Evolutionary conservation across 2,329 filamentous ascomycete species (phyloP).

Genomic region (Stemphylium beticola): DNA sequence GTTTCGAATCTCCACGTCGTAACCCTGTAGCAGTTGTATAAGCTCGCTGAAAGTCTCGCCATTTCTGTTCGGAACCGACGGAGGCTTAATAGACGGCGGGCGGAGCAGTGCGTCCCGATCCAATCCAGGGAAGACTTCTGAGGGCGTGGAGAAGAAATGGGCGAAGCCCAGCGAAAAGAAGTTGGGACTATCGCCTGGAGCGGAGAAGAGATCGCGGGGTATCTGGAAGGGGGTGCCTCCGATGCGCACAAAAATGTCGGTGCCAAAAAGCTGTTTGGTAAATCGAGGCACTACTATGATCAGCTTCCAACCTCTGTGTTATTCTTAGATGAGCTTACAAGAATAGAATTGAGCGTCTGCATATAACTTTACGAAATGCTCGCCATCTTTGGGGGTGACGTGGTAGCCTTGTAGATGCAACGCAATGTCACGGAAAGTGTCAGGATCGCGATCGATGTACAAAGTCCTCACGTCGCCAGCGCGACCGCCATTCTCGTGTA

Average conservation of each 20-base stretch:
- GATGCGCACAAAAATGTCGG: slow-evolving; percentile 90
- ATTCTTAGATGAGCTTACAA: slow-evolving; percentile 58
- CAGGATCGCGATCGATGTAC: slow-evolving; percentile 93
- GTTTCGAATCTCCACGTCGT: slow-evolving; percentile 76
- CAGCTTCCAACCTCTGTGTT: slow-evolving; percentile 10
- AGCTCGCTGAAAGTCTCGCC: slow-evolving; percentile 86
- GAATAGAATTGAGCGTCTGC: slow-evolving; percentile 96
- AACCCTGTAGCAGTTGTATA: slow-evolving; percentile 80
- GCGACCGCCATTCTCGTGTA: slow-evolving; percentile 68
- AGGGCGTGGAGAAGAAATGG: slow-evolving; percentile 81
- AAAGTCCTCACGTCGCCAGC: slow-evolving; percentile 73
- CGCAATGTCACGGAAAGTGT: slow-evolving; percentile 87
- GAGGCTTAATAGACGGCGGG: slow-evolving; percentile 84
- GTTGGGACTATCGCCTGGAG: slow-evolving; percentile 89
- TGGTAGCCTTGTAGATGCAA: slow-evolving; percentile 91
- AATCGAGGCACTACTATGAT: slow-evolving; percentile 74
- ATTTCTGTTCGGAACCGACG: slow-evolving; percentile 78
- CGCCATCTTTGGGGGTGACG: slow-evolving; percentile 78
- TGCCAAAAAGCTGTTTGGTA: slow-evolving; percentile 88
- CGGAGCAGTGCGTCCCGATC: slow-evolving; percentile 79
- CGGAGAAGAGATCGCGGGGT: slow-evolving; percentile 82
- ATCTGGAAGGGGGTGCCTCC: slow-evolving; percentile 88
- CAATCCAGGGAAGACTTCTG: slow-evolving; percentile 84
- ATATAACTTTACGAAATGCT: slow-evolving; percentile 90
- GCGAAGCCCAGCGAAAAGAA: slow-evolving; percentile 93